Conservation (phyloP, 2,329 filamentous ascomycete species). For the Dichotomopilus funicola region DNA sequence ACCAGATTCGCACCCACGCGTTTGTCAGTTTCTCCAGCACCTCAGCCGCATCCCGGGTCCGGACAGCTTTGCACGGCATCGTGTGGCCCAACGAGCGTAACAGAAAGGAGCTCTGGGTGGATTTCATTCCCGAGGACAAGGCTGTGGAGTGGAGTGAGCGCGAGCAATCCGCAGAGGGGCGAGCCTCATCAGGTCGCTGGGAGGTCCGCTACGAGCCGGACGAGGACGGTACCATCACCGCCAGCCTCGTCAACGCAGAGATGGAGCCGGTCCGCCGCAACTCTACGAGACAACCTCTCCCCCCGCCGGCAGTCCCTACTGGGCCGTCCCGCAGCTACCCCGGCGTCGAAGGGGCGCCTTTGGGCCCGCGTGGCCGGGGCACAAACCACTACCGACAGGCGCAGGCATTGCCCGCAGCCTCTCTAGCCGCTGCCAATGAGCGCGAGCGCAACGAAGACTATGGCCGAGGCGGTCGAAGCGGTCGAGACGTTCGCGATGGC, state of each 20-base stretch:
- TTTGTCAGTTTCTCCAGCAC: constrained; percentile 67
- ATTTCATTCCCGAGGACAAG: constrained; percentile 76
- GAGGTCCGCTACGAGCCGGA: constrained; percentile 64
- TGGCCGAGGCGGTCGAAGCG: background rate
- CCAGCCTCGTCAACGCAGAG: constrained; percentile 47
- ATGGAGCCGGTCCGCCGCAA: constrained; percentile 25
- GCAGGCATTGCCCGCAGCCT: constrained; percentile 3
- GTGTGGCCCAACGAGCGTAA: constrained; percentile 85
- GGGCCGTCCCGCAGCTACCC: constrained; percentile 17
- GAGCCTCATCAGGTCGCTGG: constrained; percentile 48
- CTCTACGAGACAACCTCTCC: constrained; percentile 14
- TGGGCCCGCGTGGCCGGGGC: constrained; percentile 25
- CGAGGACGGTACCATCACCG: constrained; percentile 48
- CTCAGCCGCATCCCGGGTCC: constrained; percentile 68
- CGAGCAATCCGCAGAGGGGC: constrained; percentile 48
- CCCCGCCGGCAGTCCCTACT: constrained; percentile 16
- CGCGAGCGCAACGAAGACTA: constrained; percentile 7
- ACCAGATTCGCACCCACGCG: constrained; percentile 81
- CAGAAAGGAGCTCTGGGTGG: constrained; percentile 77
- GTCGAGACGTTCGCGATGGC: background rate
- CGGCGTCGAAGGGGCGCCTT: constrained; percentile 25
- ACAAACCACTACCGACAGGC: constrained; percentile 15
- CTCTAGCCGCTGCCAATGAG: constrained; percentile 5
- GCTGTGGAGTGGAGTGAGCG: constrained; percentile 66
- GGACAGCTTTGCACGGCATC: constrained; percentile 66